Conservation (phyloP, 1,284 basidiomycete species). For the Psilocybe mexicana region DNA sequence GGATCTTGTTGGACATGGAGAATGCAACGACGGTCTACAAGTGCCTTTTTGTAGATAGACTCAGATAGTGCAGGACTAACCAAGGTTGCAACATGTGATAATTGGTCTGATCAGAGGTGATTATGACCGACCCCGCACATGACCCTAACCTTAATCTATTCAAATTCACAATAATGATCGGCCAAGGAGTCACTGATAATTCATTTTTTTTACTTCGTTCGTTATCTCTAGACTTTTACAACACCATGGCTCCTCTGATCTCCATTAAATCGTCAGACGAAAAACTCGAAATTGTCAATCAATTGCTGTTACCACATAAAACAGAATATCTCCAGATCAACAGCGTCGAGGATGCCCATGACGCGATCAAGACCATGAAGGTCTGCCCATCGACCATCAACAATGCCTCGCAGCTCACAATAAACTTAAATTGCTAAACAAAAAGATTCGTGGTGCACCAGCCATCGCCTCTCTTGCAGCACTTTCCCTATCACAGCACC, state of each 20-base stretch:
- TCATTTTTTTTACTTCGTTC: slow-evolving; percentile 3
- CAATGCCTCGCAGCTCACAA: neutral
- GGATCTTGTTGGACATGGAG: slow-evolving; percentile 19
- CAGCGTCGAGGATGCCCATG: slow-evolving; percentile 79
- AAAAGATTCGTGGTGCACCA: slow-evolving; percentile 70
- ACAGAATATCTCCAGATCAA: slow-evolving; percentile 73
- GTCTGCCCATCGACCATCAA: slow-evolving; percentile 35
- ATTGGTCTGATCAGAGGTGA: neutral
- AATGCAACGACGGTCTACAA: slow-evolving; percentile 8
- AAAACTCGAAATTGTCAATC: slow-evolving; percentile 82
- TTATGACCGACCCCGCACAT: slow-evolving; percentile 6
- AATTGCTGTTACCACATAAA: slow-evolving; percentile 81
- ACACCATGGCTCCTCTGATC: slow-evolving; percentile 36
- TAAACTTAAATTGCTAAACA: slow-evolving; percentile 13
- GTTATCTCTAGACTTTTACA: slow-evolving; percentile 1
- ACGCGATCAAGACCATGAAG: slow-evolving; percentile 93
- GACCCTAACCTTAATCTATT: slow-evolving; percentile 23
- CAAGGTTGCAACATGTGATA: slow-evolving; percentile 40
- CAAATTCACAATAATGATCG: neutral
- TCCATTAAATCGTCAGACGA: slow-evolving; percentile 69
- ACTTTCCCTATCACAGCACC: slow-evolving; percentile 70
- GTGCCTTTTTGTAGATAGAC: neutral
- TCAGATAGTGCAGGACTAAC: neutral
- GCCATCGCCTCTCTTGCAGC: slow-evolving; percentile 92
- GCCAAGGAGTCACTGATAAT: neutral